Evolutionary conservation across 2,329 filamentous ascomycete species (phyloP).

Genomic region (Rhytidhysteron rufulum): DNA sequence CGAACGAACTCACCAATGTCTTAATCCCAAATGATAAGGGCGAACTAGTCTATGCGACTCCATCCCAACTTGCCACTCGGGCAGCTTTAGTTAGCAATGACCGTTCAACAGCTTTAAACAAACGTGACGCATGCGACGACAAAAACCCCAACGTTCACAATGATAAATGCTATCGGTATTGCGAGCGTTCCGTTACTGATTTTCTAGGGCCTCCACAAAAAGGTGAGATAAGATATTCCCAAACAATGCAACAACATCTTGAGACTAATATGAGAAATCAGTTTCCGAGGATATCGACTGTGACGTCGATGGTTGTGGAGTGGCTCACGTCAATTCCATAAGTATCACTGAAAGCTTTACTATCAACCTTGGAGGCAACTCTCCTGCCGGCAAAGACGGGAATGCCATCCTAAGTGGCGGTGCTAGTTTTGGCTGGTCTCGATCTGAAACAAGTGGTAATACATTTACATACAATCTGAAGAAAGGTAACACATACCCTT

Average conservation of each 20-base stretch:
- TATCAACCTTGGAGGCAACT: conserved; percentile 2
- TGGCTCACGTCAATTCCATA: not conserved
- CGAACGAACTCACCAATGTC: not conserved
- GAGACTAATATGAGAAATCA: not conserved
- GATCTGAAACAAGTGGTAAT: not conserved
- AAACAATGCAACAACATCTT: not conserved
- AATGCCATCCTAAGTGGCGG: conserved; percentile 2
- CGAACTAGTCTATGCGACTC: conserved; percentile 2
- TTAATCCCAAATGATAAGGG: conserved; percentile 3
- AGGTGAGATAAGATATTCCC: too few relatives aligned
- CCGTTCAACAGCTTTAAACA: not conserved
- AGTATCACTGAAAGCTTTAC: conserved; percentile 4
- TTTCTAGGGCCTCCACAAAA: conserved; percentile 1
- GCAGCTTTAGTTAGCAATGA: too few relatives aligned
- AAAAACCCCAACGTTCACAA: not conserved
- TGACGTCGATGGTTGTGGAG: not conserved
- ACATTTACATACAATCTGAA: not conserved
- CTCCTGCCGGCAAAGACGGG: not conserved
- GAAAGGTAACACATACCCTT: too few relatives aligned
- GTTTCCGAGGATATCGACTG: conserved; percentile 4
- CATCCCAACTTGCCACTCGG: not conserved
- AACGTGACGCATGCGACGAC: conserved; percentile 2
- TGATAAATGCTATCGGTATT: conserved; percentile 1
- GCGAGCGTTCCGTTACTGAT: conserved; percentile 1
- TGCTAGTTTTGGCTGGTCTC: conserved; percentile 1